A percentile compares a stretch with the other conserved stretches of the same genome.
These are phyloP conservation scores for Cladosporium sp. DNA, from an alignment of 2,329 filamentous ascomycete genomes.

Conservation along the genomic window DNA sequence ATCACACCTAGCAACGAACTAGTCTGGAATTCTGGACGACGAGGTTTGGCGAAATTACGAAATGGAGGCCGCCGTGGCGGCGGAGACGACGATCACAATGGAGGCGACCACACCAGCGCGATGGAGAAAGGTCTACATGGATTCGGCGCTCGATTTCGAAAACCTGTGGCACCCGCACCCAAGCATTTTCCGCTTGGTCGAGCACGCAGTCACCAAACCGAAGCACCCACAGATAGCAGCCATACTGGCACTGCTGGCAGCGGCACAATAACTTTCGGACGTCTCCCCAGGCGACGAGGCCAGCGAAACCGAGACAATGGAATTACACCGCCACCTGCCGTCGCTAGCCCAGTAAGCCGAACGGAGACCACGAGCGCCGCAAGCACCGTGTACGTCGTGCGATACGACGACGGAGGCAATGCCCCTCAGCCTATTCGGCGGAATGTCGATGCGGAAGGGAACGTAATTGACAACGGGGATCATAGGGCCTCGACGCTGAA, in stretches of 20 bases:
- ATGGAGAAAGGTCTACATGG: constrained; percentile 23
- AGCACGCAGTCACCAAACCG: constrained; percentile 21
- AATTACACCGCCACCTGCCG: constrained; percentile 34
- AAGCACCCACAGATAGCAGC: constrained; percentile 13
- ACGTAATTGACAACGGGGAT: not conserved
- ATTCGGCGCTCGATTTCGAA: constrained; percentile 23
- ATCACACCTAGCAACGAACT: constrained; percentile 54
- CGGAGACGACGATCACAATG: constrained; percentile 24
- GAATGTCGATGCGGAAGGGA: constrained; percentile 12
- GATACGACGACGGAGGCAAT: constrained; percentile 49
- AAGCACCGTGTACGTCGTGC: constrained; percentile 59
- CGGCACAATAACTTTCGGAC: constrained; percentile 18
- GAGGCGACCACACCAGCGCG: constrained; percentile 20
- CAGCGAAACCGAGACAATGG: constrained; percentile 6
- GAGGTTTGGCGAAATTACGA: constrained; percentile 30
- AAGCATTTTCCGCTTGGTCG: constrained; percentile 29
- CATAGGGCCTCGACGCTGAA: constrained; percentile 10
- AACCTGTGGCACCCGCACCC: constrained; percentile 18
- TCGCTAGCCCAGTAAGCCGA: constrained; percentile 52
- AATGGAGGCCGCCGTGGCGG: constrained; percentile 26
- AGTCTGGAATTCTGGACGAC: constrained; percentile 42
- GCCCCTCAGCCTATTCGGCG: constrained; percentile 35
- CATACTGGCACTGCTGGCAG: constrained; percentile 11
- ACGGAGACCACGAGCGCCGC: constrained; percentile 56
- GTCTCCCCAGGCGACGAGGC: constrained; percentile 14